phyloP scores from a whole-genome alignment of 2,329 filamentous ascomycete species.

The Cordyceps javanica region DNA sequence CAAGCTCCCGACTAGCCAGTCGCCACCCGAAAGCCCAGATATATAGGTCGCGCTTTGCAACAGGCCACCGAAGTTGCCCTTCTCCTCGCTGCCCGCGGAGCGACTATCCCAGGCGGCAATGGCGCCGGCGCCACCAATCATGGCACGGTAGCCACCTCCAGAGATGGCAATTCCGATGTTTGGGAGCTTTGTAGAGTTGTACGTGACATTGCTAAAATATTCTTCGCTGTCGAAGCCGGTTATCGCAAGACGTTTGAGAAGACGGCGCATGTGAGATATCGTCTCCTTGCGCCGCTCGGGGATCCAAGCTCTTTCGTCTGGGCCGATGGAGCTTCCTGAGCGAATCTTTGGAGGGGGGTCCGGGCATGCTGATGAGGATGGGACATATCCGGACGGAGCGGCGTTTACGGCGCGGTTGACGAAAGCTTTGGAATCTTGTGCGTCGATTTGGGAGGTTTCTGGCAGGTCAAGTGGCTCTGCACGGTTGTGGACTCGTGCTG shows the following conservation, averaged over 20 bases:
- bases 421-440: neutral
- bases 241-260: conserved; percentile 64
- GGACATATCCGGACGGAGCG: conserved; percentile 10
- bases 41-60: conserved; percentile 78
- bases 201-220: conserved; percentile 60
- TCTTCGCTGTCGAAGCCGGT: conserved; percentile 59
- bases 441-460: neutral
- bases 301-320: conserved; percentile 49
- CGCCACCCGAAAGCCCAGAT: conserved; percentile 73
- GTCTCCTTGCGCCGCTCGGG: conserved; percentile 61
- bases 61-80: conserved; percentile 71
- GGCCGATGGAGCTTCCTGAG: conserved; percentile 2
- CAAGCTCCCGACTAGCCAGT: conserved; percentile 70
- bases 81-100: conserved; percentile 39
- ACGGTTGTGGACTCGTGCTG: neutral
- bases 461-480: neutral
- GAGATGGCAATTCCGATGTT: conserved; percentile 69
- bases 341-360: conserved; percentile 10
- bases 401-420: conserved; percentile 2
- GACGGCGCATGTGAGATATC: conserved; percentile 59
- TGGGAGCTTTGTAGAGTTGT: conserved; percentile 52
- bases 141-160: conserved; percentile 80
- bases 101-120: conserved; percentile 73
- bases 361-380: neutral
- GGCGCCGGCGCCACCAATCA: conserved; percentile 76